Conservation (phyloP, 495 filamentous ascomycete species). For the Aspergillus homomorphus region DNA sequence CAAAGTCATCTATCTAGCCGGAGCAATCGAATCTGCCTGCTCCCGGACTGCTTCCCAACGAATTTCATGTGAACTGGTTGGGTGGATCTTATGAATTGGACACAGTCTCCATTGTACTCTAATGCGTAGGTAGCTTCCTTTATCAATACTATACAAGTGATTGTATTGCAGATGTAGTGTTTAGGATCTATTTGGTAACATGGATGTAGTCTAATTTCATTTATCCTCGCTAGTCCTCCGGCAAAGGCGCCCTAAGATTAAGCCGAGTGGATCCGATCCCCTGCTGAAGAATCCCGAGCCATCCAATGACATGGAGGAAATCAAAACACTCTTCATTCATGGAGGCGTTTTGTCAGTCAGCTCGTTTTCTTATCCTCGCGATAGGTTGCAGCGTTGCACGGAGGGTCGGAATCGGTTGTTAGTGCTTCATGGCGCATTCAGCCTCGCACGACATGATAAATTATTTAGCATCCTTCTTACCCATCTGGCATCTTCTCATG, state of each 20-base stretch:
- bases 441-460: background rate
- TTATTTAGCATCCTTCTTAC: background rate
- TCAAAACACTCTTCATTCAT: too few species aligned
- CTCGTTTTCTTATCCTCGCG: background rate
- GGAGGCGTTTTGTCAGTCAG: background rate
- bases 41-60: slow-evolving; percentile 10
- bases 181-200: too few species aligned
- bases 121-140: slow-evolving; percentile 21
- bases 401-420: background rate
- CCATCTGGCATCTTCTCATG: too few species aligned
- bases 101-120: slow-evolving; percentile 27
- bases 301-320: background rate
- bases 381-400: background rate
- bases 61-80: slow-evolving; percentile 20
- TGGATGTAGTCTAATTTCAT: too few species aligned
- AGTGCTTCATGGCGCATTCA: background rate
- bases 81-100: slow-evolving; percentile 26
- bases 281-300: background rate
- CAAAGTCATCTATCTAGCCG: slow-evolving; percentile 2
- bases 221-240: too few species aligned
- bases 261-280: background rate
- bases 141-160: background rate
- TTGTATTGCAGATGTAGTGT: too few species aligned
- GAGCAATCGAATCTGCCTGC: slow-evolving; percentile 6
- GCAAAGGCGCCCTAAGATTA: too few species aligned